A percentile compares a stretch with the other conserved stretches of the same genome.
These are phyloP conservation scores for Hibiscus trionum DNA, from an alignment of 345 rosid genomes.

Conservation along the genomic window DNA sequence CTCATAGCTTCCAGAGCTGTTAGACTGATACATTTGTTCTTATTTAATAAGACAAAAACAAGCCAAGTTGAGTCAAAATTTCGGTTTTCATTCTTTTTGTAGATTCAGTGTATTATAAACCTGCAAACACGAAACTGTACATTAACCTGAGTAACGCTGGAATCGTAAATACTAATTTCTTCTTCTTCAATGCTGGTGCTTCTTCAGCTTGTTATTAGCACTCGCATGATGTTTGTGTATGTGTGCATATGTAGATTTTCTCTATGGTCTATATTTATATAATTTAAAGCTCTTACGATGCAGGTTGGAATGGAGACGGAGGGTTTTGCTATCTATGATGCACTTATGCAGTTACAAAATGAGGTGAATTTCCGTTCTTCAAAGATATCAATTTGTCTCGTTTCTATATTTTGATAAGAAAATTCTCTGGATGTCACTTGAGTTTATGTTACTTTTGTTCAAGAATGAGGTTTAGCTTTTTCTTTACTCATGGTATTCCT, in stretches of 20 bases:
- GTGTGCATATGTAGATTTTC: background rate
- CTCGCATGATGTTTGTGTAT: background rate
- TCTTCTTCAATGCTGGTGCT: background rate
- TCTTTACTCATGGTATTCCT: background rate
- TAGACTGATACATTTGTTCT: background rate
- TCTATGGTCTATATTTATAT: background rate
- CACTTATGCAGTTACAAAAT: slow-evolving; percentile 61
- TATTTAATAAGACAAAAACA: too few relatives aligned
- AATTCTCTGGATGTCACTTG: background rate
- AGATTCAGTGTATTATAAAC: background rate
- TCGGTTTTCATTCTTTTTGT: background rate
- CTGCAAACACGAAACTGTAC: background rate
- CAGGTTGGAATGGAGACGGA: slow-evolving; percentile 93
- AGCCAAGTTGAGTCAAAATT: background rate
- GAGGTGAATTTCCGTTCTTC: slow-evolving; percentile 31
- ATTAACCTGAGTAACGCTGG: background rate
- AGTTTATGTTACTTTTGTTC: background rate
- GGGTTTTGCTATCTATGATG: slow-evolving; percentile 89
- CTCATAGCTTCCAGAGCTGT: background rate
- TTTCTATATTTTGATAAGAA: background rate
- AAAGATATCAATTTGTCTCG: background rate
- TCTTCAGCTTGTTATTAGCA: background rate
- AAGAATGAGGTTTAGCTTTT: background rate
- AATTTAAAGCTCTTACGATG: background rate
- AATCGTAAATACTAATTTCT: background rate